Conservation (phyloP, 2,329 filamentous ascomycete genomes). For the Chaetomiaceae sp. region DNA sequence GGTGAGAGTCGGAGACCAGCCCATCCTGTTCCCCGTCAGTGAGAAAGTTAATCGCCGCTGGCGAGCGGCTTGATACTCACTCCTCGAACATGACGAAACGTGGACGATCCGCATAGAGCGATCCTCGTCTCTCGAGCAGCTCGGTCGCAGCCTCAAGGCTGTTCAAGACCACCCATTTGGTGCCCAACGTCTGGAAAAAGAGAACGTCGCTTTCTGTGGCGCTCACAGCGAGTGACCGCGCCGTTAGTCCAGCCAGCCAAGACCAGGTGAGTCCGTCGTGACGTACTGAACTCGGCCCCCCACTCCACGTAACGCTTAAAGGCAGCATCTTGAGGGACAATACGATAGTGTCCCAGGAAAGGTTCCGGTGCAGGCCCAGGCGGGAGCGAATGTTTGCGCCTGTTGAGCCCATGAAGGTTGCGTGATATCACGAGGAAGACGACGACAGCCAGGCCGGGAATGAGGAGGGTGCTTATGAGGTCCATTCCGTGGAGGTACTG, state of each 20-base stretch:
- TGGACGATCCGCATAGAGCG: conserved; percentile 36
- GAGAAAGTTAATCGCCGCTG: background rate
- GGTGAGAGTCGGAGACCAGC: conserved; percentile 41
- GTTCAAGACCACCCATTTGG: conserved; percentile 35
- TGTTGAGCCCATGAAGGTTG: background rate
- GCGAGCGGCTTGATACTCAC: conserved; percentile 10
- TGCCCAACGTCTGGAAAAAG: conserved; percentile 30
- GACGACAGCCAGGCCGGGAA: conserved; percentile 7
- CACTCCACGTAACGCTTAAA: conserved; percentile 31
- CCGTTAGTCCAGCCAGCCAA: background rate
- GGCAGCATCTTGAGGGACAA: conserved; percentile 30
- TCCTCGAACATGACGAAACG: conserved; percentile 36
- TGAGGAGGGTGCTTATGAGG: background rate
- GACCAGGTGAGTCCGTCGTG: background rate
- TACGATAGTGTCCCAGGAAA: conserved; percentile 31
- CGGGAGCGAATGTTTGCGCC: conserved; percentile 25
- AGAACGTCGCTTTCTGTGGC: conserved; percentile 30
- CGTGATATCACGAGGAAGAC: conserved; percentile 12
- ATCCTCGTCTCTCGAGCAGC: conserved; percentile 36
- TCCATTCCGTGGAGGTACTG: background rate
- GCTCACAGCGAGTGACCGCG: background rate
- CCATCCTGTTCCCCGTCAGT: conserved; percentile 29
- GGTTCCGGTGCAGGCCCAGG: conserved; percentile 30
- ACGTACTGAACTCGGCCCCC: conserved; percentile 32
- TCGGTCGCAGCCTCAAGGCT: conserved; percentile 34